Base-by-base conservation (phyloP, 2,329 filamentous ascomycete genomes). In the Diplodia corticola region DNA sequence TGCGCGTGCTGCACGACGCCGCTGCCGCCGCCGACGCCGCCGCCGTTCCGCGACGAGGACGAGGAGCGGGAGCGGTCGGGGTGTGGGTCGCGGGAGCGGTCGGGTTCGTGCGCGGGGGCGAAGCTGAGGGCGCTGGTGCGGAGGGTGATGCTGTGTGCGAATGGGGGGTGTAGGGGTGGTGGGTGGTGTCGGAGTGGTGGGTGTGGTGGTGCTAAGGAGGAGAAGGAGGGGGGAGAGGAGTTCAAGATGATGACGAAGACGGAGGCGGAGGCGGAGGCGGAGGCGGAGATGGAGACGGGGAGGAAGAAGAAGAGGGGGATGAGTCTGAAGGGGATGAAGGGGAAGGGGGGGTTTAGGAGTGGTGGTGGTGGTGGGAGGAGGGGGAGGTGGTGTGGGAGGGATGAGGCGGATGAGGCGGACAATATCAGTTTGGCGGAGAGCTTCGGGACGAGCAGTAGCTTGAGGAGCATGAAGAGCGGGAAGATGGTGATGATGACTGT, bases 61-160 rank as follows among this genome's bases (percentile, higher is more conserved):
- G 30, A 9, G 7, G 40, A 17, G 5, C 37, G n/a, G 13, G 26
- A 24, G 40, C 57, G 15, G 17, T 15, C 28, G n/a, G n/a, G 55
- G 5, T 26, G n/a, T n/a, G n/a, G n/a, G n/a, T n/a, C n/a, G n/a
- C n/a, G n/a, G n/a, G n/a, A n/a, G n/a, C n/a, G 48, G 40, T 24
- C 57, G 24, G 35, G 37, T 17, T 35, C 15, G 57, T 28, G 26
- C 17, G 20, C 15, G 57, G 28, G 48, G 44, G 33, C 35, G 35
- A 46, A 49, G 44, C 57, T 61, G 57, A 40, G 48, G 57, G 33
- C 40, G 40, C 22, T 33, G 57, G 37, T 49, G 57, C 26, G 57
- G 26, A n/a, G 28, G 17, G 4, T 60, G 15, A 17, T 60, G 17
- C 44, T 60, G 26, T 60, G 57, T 7, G 55, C 26, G 3, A 12